phyloP scores from a whole-genome alignment of 176 grass and related monocot genomes.

The Oryza meridionalis region DNA sequence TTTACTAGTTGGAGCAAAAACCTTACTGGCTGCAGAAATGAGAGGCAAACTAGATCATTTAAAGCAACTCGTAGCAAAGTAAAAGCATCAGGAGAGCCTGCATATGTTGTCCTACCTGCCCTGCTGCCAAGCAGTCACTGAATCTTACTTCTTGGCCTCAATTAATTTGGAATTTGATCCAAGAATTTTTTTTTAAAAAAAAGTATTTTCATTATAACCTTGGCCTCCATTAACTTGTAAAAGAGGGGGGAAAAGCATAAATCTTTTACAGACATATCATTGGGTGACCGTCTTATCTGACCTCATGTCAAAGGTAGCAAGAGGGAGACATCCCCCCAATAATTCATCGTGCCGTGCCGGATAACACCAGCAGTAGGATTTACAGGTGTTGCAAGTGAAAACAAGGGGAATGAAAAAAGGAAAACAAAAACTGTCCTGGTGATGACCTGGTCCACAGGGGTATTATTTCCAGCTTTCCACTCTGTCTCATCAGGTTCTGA shows the following conservation, averaged over 20 bases:
- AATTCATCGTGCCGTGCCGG: neutral
- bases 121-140: neutral
- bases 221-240: neutral
- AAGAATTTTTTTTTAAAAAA: too few species aligned
- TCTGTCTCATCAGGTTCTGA: neutral
- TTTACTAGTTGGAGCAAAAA: too few species aligned
- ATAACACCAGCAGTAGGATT: neutral
- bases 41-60: neutral
- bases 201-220: neutral
- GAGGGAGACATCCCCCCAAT: neutral
- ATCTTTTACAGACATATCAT: neutral
- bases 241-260: neutral
- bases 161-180: neutral
- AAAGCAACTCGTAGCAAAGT: neutral
- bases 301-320: neutral
- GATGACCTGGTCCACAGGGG: neutral
- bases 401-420: neutral
- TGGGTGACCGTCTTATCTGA: neutral
- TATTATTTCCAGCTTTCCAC: neutral
- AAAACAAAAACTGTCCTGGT: neutral
- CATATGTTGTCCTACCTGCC: neutral
- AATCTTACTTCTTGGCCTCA: neutral
- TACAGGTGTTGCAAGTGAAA: neutral
- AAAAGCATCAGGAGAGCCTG: neutral
- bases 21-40: neutral